Evolutionary conservation across 164 flowering plant genomes (phyloP), one percentile per base, ranked within the genome.

Genomic region (Kingdonia uniflora): DNA sequence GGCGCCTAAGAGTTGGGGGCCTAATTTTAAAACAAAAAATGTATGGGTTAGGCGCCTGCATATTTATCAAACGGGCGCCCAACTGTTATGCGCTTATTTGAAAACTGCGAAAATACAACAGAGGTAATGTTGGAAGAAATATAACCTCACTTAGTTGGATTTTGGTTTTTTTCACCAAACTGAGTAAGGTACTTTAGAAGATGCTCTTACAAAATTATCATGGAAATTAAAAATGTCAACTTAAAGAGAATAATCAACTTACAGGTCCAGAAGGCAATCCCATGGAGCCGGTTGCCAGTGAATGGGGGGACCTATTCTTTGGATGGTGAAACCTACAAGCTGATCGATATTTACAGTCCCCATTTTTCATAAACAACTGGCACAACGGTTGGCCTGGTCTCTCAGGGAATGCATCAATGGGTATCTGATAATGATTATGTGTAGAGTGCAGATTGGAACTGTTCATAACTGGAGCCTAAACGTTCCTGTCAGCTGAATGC

Each of bases 181-280:
- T n/a, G n/a, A n/a, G n/a, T n/a, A n/a, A n/a, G n/a, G n/a, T n/a
- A n/a, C n/a, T n/a, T n/a, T n/a, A n/a, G n/a, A n/a, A n/a, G n/a
- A n/a, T n/a, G n/a, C n/a, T n/a, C n/a, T n/a, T n/a, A n/a, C n/a
- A n/a, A n/a, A n/a, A n/a, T n/a, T n/a, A n/a, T n/a, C n/a, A n/a
- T n/a, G n/a, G n/a, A n/a, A n/a, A n/a, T n/a, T n/a, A n/a, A n/a
- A n/a, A n/a, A n/a, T n/a, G n/a, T n/a, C n/a, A n/a, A n/a, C n/a
- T n/a, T n/a, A 29, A 29, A 29, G 35, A 8, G 8, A 33, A 17
- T 33, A 43, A 24, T 42, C 17, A 67, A 76, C 90, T 81, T 73
- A 91, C 98, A 50, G 98, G 95, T 76, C 98, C 80, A 16, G 85
- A 51, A 6, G 98, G 96, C 58, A 91, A 71, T 67, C 96, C 98